Percentiles rank a stretch among this genome's conserved stretches.
Conservation (phyloP, 768 basidiomycete species). For the Russula foetens region DNA sequence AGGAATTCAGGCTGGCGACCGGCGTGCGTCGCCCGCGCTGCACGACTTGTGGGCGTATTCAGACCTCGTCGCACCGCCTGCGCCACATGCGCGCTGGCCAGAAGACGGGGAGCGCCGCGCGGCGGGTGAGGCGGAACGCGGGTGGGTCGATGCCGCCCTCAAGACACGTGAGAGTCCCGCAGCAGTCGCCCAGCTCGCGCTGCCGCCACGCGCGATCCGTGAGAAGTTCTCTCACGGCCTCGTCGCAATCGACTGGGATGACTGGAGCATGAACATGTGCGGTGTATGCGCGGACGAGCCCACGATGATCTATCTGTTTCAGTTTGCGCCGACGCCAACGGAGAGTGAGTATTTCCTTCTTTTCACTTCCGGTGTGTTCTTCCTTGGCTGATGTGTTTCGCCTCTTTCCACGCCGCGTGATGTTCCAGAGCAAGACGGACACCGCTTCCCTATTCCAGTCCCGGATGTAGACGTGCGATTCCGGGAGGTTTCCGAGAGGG, state of each 20-base stretch:
- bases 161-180: conserved; percentile 8
- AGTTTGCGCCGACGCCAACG: conserved; percentile 17
- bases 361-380: not conserved
- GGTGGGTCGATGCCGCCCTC: conserved; percentile 14
- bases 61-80: conserved; percentile 9
- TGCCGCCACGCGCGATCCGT: conserved; percentile 8
- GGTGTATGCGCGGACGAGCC: conserved; percentile 13
- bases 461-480: conserved; percentile 16
- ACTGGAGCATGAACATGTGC: conserved; percentile 16
- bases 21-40: conserved; percentile 5
- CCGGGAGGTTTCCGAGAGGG: conserved; percentile 4
- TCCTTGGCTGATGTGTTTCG: not conserved
- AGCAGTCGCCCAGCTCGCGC: conserved; percentile 13
- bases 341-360: conserved; percentile 9
- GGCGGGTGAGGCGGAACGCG: conserved; percentile 18
- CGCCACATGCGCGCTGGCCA: conserved; percentile 11
- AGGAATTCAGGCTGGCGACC: conserved; percentile 12
- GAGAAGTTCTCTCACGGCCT: conserved; percentile 11
- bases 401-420: not conserved
- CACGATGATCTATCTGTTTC: conserved; percentile 14
- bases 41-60: conserved; percentile 17
- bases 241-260: conserved; percentile 16
- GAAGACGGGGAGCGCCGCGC: conserved; percentile 14
- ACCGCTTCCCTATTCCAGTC: conserved; percentile 17
- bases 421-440: conserved; percentile 13